Conservation (phyloP, 441 rosid genomes). For the Jatropha multifida region DNA sequence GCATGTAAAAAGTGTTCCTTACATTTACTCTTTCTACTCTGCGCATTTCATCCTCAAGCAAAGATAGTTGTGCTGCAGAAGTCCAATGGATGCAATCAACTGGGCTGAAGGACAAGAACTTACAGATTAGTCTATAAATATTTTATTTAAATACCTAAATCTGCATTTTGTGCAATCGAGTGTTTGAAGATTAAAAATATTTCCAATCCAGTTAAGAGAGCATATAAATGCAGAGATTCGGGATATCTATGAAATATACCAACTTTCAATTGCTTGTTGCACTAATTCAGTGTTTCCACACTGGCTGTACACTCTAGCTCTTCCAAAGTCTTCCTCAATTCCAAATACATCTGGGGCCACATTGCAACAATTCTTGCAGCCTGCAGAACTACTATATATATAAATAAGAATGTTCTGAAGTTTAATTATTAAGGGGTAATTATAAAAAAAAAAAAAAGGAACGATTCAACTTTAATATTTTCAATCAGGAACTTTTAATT, state of each 20-base stretch:
- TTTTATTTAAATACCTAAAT: too few relatives aligned
- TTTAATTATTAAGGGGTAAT: too few relatives aligned
- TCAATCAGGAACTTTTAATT: too few relatives aligned
- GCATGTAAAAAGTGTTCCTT: slow-evolving; percentile 19
- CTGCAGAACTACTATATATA: slow-evolving; percentile 30
- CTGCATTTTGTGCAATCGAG: too few relatives aligned
- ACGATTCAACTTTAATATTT: too few relatives aligned
- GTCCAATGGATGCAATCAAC: slow-evolving; percentile 97
- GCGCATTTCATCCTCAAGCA: slow-evolving; percentile 99
- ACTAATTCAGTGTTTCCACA: slow-evolving; percentile 54
- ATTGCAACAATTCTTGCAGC: slow-evolving; percentile 95
- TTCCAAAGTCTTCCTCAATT: slow-evolving; percentile 94
- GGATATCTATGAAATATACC: slow-evolving; percentile 41
- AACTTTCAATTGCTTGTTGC: slow-evolving; percentile 87
- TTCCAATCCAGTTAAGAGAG: too few relatives aligned
- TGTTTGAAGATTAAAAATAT: too few relatives aligned
- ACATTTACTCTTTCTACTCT: slow-evolving; percentile 94
- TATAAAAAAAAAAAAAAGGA: too few relatives aligned
- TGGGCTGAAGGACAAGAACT: slow-evolving; percentile 52
- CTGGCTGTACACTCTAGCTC: slow-evolving; percentile 85
- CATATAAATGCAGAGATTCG: too few relatives aligned
- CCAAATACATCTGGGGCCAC: slow-evolving; percentile 64
- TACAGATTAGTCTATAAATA: slow-evolving; percentile 6
- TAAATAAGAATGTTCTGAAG: too few relatives aligned
- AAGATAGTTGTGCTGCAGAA: slow-evolving; percentile 85